Conservation (phyloP, 306 rosid genomes). For the Prosopis cineraria region DNA sequence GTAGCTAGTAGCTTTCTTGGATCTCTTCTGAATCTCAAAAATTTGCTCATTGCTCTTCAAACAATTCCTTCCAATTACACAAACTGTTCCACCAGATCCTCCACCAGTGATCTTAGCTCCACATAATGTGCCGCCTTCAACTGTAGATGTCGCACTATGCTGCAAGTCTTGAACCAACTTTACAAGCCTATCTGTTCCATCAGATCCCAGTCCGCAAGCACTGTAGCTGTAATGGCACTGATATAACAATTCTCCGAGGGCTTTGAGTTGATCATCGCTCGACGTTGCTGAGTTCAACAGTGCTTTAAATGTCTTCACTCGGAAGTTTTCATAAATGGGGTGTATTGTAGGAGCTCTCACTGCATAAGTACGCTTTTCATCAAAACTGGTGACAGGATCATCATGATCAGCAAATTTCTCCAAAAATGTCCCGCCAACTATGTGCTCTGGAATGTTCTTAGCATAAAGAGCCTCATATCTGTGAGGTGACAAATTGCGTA, state of each 20-base stretch:
- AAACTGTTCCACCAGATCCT: conserved; percentile 95
- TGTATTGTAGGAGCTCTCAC: conserved; percentile 72
- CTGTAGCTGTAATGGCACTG: conserved; percentile 93
- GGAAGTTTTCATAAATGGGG: conserved; percentile 86
- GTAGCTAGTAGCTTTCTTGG: conserved; percentile 78
- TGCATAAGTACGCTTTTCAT: conserved; percentile 62
- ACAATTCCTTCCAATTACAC: conserved; percentile 75
- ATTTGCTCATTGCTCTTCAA: conserved; percentile 75
- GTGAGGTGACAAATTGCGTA: conserved; percentile 87
- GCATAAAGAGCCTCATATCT: conserved; percentile 73
- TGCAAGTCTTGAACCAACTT: conserved; percentile 81
- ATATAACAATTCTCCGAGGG: conserved; percentile 88
- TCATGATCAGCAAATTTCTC: conserved; percentile 59
- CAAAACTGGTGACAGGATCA: conserved; percentile 77
- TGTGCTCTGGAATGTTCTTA: conserved; percentile 55
- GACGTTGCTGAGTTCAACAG: conserved; percentile 75
- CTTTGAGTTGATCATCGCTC: conserved; percentile 67
- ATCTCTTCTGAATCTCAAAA: conserved; percentile 77
- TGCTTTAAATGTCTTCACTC: conserved; percentile 81
- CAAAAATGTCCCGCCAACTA: conserved; percentile 64
- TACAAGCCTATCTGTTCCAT: conserved; percentile 87
- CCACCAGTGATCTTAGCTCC: too few relatives aligned
- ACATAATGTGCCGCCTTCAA: conserved; percentile 63
- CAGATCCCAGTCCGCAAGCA: conserved; percentile 89
- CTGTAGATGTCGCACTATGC: conserved; percentile 57